Conservation (phyloP, 257 asterid genomes). For the Linaria vulgaris region DNA sequence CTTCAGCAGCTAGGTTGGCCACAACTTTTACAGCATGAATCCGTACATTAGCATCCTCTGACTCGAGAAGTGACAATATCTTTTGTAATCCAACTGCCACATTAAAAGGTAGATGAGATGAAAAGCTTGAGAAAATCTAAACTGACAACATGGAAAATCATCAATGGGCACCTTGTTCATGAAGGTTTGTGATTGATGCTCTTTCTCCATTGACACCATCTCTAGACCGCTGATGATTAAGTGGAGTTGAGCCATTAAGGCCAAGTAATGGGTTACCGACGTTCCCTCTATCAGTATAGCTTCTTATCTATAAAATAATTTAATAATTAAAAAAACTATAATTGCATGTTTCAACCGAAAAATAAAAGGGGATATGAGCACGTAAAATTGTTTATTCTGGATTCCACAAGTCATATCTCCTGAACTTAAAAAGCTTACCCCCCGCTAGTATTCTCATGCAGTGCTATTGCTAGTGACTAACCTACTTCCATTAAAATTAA, state of each 20-base stretch:
- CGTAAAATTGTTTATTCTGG: too few species aligned
- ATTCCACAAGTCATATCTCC: too few species aligned
- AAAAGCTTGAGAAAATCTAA: slow-evolving; percentile 12
- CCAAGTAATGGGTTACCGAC: slow-evolving; percentile 36
- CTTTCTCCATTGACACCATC: slow-evolving; percentile 62
- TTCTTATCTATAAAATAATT: slow-evolving; percentile 53
- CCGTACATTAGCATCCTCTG: slow-evolving; percentile 83
- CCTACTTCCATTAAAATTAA: too few species aligned
- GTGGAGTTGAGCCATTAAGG: slow-evolving; percentile 52
- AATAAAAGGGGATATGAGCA: neutral
- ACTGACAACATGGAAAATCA: slow-evolving; percentile 4
- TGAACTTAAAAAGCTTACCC: too few species aligned
- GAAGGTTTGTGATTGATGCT: slow-evolving; percentile 69
- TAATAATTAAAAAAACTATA: neutral
- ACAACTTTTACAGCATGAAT: slow-evolving; percentile 95
- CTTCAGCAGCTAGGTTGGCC: slow-evolving; percentile 96
- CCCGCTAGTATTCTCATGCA: too few species aligned
- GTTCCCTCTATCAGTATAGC: slow-evolving; percentile 55
- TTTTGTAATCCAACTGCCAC: slow-evolving; percentile 81
- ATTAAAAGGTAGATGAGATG: slow-evolving; percentile 19
- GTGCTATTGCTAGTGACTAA: too few species aligned
- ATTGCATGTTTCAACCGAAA: neutral
- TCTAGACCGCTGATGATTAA: slow-evolving; percentile 46
- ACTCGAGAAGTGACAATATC: slow-evolving; percentile 79
- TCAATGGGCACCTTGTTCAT: slow-evolving; percentile 69